Percentiles rank a stretch among this genome's conserved stretches.
These are phyloP conservation scores for Delitschia confertaspora DNA, from an alignment of 495 filamentous ascomycete species.

Conservation along the genomic window DNA sequence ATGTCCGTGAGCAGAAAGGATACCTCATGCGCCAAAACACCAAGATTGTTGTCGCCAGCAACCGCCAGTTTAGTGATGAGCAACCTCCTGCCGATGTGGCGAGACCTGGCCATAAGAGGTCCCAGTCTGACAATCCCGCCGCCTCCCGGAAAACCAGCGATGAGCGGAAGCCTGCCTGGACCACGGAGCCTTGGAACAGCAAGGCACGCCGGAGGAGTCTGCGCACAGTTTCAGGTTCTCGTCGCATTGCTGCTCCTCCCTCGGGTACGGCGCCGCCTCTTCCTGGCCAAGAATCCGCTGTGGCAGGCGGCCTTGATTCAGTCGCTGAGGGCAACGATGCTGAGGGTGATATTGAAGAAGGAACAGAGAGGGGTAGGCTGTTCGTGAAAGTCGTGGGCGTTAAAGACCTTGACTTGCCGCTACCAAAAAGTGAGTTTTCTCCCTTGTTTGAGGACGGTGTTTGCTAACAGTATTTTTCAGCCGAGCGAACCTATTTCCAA, in stretches of 20 bases:
- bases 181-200: slow-evolving; percentile 91
- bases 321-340: slow-evolving; percentile 49
- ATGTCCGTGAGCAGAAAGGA: slow-evolving; percentile 57
- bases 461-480: slow-evolving; percentile 41
- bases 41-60: slow-evolving; percentile 85
- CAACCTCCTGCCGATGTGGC: slow-evolving; percentile 24
- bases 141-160: slow-evolving; percentile 62
- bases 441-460: not conserved
- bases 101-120: slow-evolving; percentile 29
- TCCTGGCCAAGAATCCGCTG: slow-evolving; percentile 79
- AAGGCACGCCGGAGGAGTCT: slow-evolving; percentile 60
- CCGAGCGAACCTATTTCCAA: slow-evolving; percentile 84
- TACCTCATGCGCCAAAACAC: slow-evolving; percentile 99
- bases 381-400: slow-evolving; percentile 97
- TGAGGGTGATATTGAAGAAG: slow-evolving; percentile 57
- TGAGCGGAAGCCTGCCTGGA: slow-evolving; percentile 56
- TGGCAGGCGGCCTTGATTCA: slow-evolving; percentile 49
- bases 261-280: slow-evolving; percentile 66
- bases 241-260: slow-evolving; percentile 54
- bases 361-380: slow-evolving; percentile 78
- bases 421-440: slow-evolving; percentile 68
- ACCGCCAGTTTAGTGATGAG: slow-evolving; percentile 42
- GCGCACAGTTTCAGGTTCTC: slow-evolving; percentile 48
- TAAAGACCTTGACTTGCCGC: slow-evolving; percentile 84
- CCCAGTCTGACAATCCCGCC: slow-evolving; percentile 57